Evolutionary conservation across 2,329 filamentous ascomycete genomes (phyloP).

Genomic region (Colletotrichum spinosum): DNA sequence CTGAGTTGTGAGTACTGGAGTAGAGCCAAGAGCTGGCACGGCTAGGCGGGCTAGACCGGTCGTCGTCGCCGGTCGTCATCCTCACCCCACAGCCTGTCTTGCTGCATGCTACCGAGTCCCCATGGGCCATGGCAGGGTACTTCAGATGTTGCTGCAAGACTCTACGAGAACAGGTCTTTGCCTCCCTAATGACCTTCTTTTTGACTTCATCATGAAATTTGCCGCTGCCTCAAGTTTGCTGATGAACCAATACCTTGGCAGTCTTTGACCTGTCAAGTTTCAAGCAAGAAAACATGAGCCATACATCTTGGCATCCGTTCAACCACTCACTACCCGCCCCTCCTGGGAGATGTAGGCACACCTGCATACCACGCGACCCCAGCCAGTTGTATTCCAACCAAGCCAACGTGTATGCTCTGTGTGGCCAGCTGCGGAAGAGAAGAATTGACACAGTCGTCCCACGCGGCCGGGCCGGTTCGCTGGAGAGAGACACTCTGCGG

Average conservation of each 20-base stretch:
- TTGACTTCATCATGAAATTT: too few species aligned
- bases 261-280: neutral
- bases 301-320: neutral
- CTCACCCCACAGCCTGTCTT: constrained; percentile 20
- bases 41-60: constrained; percentile 1
- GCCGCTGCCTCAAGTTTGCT: too few species aligned
- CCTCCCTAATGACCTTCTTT: too few species aligned
- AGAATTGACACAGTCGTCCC: neutral
- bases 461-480: neutral
- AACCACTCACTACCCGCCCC: neutral
- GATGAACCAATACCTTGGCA: too few species aligned
- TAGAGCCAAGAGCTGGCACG: constrained; percentile 1
- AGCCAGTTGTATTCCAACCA: too few species aligned
- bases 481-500: constrained; percentile 9
- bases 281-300: neutral
- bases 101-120: neutral
- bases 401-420: too few species aligned
- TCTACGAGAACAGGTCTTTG: neutral
- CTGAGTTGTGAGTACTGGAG: constrained; percentile 1
- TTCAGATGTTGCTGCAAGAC: neutral
- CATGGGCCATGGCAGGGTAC: constrained; percentile 3
- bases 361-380: too few species aligned
- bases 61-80: constrained; percentile 13
- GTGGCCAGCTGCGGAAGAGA: neutral
- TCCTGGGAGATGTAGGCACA: neutral